A percentile compares a stretch with the other conserved stretches of the same genome.
Conservation (phyloP, 805 yeast species). For the Debaryomyces maramus region DNA sequence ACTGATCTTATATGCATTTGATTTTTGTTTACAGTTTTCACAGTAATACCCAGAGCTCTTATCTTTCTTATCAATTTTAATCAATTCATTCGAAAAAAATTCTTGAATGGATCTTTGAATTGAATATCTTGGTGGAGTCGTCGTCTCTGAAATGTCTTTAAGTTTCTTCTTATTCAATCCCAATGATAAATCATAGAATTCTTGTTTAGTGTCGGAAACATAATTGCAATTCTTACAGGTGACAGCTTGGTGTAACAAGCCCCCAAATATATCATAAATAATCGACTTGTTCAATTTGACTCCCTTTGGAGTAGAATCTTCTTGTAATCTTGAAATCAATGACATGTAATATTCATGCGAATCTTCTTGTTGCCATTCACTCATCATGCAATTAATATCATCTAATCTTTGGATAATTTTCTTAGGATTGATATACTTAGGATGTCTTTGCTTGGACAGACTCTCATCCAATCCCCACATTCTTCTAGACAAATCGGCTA, state of each 20-base stretch:
- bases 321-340: conserved; percentile 81
- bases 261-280: conserved; percentile 92
- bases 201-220: conserved; percentile 85
- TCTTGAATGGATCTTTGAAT: conserved; percentile 75
- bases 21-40: conserved; percentile 76
- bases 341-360: conserved; percentile 97
- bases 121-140: conserved; percentile 46
- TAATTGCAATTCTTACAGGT: conserved; percentile 82
- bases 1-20: conserved; percentile 75
- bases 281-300: conserved; percentile 76
- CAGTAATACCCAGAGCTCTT: conserved; percentile 78
- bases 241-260: conserved; percentile 79
- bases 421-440: conserved; percentile 68
- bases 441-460: conserved; percentile 17
- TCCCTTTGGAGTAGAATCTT: conserved; percentile 91
- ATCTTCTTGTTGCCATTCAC: conserved; percentile 97
- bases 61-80: conserved; percentile 65
- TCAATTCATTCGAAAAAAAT: conserved; percentile 79
- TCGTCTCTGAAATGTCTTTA: conserved; percentile 17
- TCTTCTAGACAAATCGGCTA: conserved; percentile 66
- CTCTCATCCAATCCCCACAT: conserved; percentile 65
- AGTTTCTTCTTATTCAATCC: conserved; percentile 56
- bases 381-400: conserved; percentile 94
- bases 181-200: conserved; percentile 87
- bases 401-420: conserved; percentile 67